Conservation (phyloP, 2,329 filamentous ascomycete genomes). For the Fusarium sp. region DNA sequence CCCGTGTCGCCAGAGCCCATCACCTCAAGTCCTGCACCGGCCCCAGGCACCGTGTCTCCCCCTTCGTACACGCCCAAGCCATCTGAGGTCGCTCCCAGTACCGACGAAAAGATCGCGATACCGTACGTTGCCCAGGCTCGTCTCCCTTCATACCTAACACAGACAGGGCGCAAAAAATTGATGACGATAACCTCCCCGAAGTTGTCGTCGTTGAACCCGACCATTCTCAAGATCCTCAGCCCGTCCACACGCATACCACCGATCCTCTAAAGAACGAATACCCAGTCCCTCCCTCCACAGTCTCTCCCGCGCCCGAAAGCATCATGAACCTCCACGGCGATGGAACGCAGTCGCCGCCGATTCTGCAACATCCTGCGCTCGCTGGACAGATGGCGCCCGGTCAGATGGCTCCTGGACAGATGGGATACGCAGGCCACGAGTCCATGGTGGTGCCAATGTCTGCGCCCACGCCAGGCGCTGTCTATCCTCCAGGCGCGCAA, state of each 20-base stretch:
- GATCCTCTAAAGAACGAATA: slow-evolving; percentile 15
- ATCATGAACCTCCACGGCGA: slow-evolving; percentile 10
- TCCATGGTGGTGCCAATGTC: slow-evolving; percentile 17
- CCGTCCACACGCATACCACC: background rate
- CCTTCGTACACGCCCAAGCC: slow-evolving; percentile 31
- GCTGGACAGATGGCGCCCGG: slow-evolving; percentile 4
- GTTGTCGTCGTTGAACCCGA: slow-evolving; percentile 32
- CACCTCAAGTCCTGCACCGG: background rate
- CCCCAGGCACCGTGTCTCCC: slow-evolving; percentile 29
- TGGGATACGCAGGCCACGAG: slow-evolving; percentile 29
- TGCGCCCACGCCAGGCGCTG: background rate
- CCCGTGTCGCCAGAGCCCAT: slow-evolving; percentile 23
- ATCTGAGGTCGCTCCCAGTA: background rate
- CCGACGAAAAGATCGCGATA: slow-evolving; percentile 40
- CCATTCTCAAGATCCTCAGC: background rate
- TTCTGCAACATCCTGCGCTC: slow-evolving; percentile 29
- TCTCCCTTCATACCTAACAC: background rate
- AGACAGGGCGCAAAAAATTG: slow-evolving; percentile 6
- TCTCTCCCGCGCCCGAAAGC: slow-evolving; percentile 23
- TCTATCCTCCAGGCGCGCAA: background rate
- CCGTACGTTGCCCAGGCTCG: background rate
- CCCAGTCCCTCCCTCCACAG: background rate
- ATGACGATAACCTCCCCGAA: slow-evolving; percentile 43
- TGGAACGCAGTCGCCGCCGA: slow-evolving; percentile 28
- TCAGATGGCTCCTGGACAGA: background rate